A percentile compares a stretch with the other conserved stretches of the same genome.
Evolutionary conservation across 345 rosid genomes (phyloP).

Genomic region (Mangifera indica): DNA sequence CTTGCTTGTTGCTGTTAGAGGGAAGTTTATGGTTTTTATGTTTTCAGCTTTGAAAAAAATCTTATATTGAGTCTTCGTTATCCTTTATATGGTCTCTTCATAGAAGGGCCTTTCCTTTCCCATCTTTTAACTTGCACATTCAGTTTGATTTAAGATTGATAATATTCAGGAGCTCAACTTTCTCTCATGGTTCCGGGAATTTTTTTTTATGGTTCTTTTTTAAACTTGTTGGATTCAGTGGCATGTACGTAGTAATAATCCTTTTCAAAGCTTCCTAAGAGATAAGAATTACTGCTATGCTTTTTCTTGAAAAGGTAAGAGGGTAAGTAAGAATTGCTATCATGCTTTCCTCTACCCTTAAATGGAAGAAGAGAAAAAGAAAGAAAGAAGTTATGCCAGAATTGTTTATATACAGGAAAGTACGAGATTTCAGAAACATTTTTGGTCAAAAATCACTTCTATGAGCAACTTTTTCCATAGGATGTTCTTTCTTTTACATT

Average conservation of each 20-base stretch:
- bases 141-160: conserved; percentile 5
- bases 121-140: neutral
- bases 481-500: neutral
- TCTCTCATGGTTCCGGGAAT: conserved; percentile 3
- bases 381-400: neutral
- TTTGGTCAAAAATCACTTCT: neutral
- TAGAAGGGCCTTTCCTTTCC: neutral
- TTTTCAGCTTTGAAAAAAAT: neutral
- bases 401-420: conserved; percentile 5
- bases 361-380: neutral
- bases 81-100: neutral
- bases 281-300: conserved; percentile 9
- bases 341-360: too few relatives aligned
- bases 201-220: conserved; percentile 5
- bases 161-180: conserved; percentile 14
- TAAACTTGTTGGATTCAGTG: neutral
- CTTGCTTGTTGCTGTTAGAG: neutral
- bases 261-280: conserved; percentile 9
- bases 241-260: conserved; percentile 15
- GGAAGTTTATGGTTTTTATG: neutral
- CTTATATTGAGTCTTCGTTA: neutral
- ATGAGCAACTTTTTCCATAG: neutral
- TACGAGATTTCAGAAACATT: neutral
- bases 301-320: neutral
- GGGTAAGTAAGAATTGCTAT: too few relatives aligned